A percentile compares a stretch with the other conserved stretches of the same genome.
Conservation (phyloP, 1,139 yeast species). For the Scheffersomyces lignicola region DNA sequence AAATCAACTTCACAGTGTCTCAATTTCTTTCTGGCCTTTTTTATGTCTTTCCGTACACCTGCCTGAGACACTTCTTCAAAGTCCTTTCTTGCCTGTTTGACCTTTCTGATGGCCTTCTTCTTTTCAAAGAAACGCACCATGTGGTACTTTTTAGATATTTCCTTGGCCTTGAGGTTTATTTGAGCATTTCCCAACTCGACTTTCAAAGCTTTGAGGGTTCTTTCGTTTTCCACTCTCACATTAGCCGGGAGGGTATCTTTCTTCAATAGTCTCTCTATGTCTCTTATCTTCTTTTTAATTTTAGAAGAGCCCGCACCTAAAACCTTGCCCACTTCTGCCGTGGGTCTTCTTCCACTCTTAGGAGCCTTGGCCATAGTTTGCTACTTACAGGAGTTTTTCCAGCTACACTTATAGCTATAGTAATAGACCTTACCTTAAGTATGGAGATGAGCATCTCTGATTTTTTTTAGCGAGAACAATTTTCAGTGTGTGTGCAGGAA, state of each 20-base stretch:
- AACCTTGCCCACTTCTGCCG: conserved; percentile 27
- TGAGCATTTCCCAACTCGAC: conserved; percentile 63
- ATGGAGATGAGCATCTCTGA: conserved; percentile 5
- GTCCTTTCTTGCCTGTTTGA: conserved; percentile 61
- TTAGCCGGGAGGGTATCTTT: conserved; percentile 71
- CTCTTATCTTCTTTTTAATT: conserved; percentile 84
- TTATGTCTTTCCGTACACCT: conserved; percentile 52
- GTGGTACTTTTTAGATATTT: conserved; percentile 77
- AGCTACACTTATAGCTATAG: no score
- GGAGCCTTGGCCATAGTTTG: conserved; percentile 12
- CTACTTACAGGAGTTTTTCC: no score
- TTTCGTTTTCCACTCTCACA: conserved; percentile 76
- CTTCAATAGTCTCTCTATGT: conserved; percentile 68
- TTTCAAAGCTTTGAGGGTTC: conserved; percentile 75
- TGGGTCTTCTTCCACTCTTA: conserved; percentile 9
- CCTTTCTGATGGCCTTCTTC: conserved; percentile 79
- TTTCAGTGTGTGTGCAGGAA: background rate
- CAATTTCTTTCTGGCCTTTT: conserved; percentile 51
- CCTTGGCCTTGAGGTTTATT: conserved; percentile 50
- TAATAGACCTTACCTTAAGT: no score
- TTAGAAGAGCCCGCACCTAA: conserved; percentile 47
- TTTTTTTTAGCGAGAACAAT: background rate
- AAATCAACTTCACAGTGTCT: conserved; percentile 67
- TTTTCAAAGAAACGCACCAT: conserved; percentile 92
- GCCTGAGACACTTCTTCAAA: conserved; percentile 39